A percentile compares a stretch with the other conserved stretches of the same genome.
These are phyloP conservation scores for Coemansia sp. DNA, from an alignment of 192 early-diverging fungal species.

Conservation along the genomic window DNA sequence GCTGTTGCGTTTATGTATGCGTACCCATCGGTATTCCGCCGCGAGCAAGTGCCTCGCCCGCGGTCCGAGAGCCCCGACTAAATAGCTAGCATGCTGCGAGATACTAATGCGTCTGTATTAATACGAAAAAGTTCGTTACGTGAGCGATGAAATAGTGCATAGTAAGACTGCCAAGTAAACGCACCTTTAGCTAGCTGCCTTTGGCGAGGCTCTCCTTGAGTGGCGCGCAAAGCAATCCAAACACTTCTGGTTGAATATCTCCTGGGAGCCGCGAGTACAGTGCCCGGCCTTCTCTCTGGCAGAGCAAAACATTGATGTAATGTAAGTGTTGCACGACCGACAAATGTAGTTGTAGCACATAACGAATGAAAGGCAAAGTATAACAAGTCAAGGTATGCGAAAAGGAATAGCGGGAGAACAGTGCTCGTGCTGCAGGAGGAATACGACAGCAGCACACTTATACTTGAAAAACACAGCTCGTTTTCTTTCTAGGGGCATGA, in stretches of 20 bases:
- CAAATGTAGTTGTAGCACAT: conserved; percentile 54
- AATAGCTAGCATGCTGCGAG: background rate
- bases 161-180: background rate
- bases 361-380: background rate
- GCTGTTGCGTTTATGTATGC: conserved; percentile 49
- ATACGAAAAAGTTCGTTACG: background rate
- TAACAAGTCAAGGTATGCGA: background rate
- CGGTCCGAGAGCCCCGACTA: conserved; percentile 12
- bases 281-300: conserved; percentile 25
- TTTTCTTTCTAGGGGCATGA: background rate
- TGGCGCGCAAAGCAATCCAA: conserved; percentile 40
- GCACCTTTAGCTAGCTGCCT: conserved; percentile 7
- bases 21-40: conserved; percentile 44
- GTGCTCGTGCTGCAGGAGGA: background rate
- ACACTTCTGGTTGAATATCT: conserved; percentile 30
- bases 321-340: conserved; percentile 31
- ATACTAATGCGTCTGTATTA: background rate
- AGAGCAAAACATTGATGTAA: conserved; percentile 46
- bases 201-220: conserved; percentile 31
- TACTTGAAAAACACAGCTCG: background rate
- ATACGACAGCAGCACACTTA: background rate
- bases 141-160: background rate
- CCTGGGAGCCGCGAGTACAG: conserved; percentile 29
- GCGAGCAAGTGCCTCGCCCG: conserved; percentile 12
- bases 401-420: background rate